A percentile compares a stretch with the other conserved stretches of the same genome.
Conservation (phyloP, 805 yeast species). For the Candida alai region DNA sequence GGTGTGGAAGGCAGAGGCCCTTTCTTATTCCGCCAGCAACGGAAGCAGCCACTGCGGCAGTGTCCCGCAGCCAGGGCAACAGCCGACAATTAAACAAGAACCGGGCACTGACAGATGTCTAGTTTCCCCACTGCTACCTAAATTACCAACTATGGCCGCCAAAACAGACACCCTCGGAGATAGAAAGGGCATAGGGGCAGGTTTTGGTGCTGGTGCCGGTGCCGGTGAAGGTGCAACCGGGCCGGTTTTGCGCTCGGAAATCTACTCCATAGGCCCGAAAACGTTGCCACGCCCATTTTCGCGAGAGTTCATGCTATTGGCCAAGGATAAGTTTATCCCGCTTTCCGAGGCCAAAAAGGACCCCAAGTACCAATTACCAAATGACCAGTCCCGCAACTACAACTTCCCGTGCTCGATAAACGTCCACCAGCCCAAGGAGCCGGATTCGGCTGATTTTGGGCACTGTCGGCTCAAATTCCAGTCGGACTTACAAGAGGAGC, state of each 20-base stretch:
- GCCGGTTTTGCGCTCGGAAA: slow-evolving; percentile 2
- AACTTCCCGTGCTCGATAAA: background rate
- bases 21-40: too few relatives aligned
- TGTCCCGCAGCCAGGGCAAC: too few relatives aligned
- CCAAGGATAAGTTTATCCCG: slow-evolving; percentile 9
- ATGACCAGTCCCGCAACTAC: slow-evolving; percentile 5
- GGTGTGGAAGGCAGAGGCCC: too few relatives aligned
- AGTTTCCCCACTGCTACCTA: too few relatives aligned
- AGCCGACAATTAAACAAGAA: too few relatives aligned
- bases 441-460: slow-evolving; percentile 3
- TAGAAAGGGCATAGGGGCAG: too few relatives aligned
- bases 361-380: slow-evolving; percentile 8
- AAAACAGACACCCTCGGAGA: too few relatives aligned
- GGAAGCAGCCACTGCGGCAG: too few relatives aligned
- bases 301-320: slow-evolving; percentile 7
- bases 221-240: background rate
- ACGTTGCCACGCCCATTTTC: slow-evolving; percentile 10
- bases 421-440: slow-evolving; percentile 1
- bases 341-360: slow-evolving; percentile 10
- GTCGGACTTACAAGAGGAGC: slow-evolving; percentile 1
- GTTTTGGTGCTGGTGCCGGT: too few relatives aligned
- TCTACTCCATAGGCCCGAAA: slow-evolving; percentile 8
- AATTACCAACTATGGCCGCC: too few relatives aligned
- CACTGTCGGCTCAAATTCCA: slow-evolving; percentile 2
- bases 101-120: too few relatives aligned